Evolutionary conservation across 2,329 filamentous ascomycete species (phyloP), one percentile per base, ranked within the genome.

Genomic region (Beauveria brongniartii): DNA sequence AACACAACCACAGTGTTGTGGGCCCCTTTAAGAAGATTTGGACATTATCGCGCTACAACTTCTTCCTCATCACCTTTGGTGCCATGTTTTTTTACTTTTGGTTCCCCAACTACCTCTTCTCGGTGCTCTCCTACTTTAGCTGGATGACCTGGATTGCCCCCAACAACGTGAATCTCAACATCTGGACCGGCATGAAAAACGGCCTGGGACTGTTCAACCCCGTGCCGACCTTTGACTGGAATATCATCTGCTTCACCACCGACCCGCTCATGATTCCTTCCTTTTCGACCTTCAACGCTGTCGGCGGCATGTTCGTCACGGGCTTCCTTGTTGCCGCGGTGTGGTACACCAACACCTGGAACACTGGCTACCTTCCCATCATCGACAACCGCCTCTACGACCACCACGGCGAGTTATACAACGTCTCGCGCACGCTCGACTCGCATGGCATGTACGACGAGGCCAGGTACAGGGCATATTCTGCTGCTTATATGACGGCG

Each of bases 371-470:
- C 61, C 69, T 86, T 18, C 82, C 83, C 0, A 75, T 86, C 60
- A 78, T 82, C 37, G 78, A 78, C 12, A 79, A 81, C 24, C 74
- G 77, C 51, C 78, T 78, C 0, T 86, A 80, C 62, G 82, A 86
- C 69, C 86, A 86, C 62, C 82, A 77, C 0, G 82, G 80, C 12
- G 66, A 67, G 1, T 53, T 70, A 0, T 86, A 85, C 66, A 77
- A 82, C 24, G 77, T 83, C 16, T 73, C 71, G 12, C 75, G 76
- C 2, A 82, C 86, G 24, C 74, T 86, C 6, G 77, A 76, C 22
- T 63, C 72, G 1, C 72, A 78, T 40, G 74, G 77, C 59, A 80
- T 76, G 0, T 76, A 86, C 18, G 75, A 85, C 63, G 67, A 78
- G 24, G 74, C 75, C 2, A 79, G 79, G 1, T 86, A 85, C 66